A percentile compares a stretch with the other conserved stretches of the same genome.
phyloP scores from a whole-genome alignment of 306 rosid genomes.

The Begonia fuchsioides region DNA sequence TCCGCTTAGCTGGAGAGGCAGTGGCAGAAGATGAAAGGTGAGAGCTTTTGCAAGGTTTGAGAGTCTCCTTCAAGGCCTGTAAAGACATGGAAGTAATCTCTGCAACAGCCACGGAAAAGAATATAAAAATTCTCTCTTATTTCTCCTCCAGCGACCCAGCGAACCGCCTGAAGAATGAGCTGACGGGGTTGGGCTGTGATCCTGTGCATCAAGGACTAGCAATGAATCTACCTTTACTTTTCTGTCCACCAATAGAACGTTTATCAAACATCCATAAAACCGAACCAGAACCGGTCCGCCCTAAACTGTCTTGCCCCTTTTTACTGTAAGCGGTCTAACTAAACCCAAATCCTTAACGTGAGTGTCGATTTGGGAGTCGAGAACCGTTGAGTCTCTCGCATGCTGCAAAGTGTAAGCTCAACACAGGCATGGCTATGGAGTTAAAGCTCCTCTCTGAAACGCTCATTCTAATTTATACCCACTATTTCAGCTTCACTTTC shows the following conservation, averaged over 20 bases:
- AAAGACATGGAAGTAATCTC: constrained; percentile 40
- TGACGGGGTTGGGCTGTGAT: too few species aligned
- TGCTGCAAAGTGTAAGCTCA: neutral
- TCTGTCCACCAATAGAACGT: too few species aligned
- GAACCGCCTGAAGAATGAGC: neutral
- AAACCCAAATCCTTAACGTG: too few species aligned
- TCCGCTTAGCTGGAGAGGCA: constrained; percentile 15
- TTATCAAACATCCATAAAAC: too few species aligned
- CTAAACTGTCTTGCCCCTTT: too few species aligned
- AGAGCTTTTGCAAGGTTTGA: constrained; percentile 40
- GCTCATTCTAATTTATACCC: neutral
- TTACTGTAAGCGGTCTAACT: too few species aligned
- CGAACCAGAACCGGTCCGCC: too few species aligned
- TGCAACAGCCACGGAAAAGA: neutral
- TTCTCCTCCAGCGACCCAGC: neutral
- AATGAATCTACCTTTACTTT: too few species aligned
- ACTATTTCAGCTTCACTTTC: neutral
- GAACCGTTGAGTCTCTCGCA: neutral
- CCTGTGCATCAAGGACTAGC: too few species aligned
- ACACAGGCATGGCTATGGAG: neutral
- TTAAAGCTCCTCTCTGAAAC: constrained; percentile 1
- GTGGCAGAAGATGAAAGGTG: constrained; percentile 12
- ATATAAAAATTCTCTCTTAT: neutral
- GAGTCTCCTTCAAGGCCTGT: constrained; percentile 42
- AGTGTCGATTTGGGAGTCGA: too few species aligned